A percentile compares a stretch with the other conserved stretches of the same genome.
phyloP scores from a whole-genome alignment of 179 eudicot genomes.

The Patellifolia procumbens region DNA sequence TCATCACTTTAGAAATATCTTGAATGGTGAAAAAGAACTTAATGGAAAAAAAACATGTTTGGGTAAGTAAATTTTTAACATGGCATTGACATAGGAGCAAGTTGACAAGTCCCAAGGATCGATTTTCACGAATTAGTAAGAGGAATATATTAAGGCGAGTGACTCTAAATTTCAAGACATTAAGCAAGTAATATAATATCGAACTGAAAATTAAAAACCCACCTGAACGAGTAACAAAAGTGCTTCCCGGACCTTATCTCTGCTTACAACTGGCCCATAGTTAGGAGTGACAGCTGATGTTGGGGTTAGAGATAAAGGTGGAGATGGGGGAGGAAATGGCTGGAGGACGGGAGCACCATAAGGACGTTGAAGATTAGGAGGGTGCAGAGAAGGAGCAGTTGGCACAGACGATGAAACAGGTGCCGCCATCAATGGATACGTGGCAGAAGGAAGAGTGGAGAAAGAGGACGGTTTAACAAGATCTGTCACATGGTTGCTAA shows the following conservation, averaged over 20 bases:
- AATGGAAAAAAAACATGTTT: too few relatives aligned
- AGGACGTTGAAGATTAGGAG: conserved; percentile 57
- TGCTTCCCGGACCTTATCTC: conserved; percentile 86
- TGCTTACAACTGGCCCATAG: conserved; percentile 49
- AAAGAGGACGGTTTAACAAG: conserved; percentile 78
- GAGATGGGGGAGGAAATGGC: conserved; percentile 94
- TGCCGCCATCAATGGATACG: conserved; percentile 40
- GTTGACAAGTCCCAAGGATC: not conserved
- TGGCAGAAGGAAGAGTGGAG: conserved; percentile 50
- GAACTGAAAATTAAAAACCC: conserved; percentile 9
- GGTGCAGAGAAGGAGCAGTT: conserved; percentile 61
- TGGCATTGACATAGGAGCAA: not conserved
- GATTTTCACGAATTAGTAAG: too few relatives aligned
- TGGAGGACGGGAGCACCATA: conserved; percentile 82
- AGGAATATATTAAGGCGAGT: not conserved
- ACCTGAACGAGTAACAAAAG: conserved; percentile 85
- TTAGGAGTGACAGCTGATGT: conserved; percentile 40
- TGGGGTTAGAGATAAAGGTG: conserved; percentile 81
- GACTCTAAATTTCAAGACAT: not conserved
- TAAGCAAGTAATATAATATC: not conserved
- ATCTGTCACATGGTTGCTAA: conserved; percentile 42
- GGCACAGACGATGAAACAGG: conserved; percentile 51
- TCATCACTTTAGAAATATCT: too few relatives aligned
- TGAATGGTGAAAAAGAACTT: too few relatives aligned
- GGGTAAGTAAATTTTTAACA: too few relatives aligned